Percentiles rank a stretch among this genome's conserved stretches.
Evolutionary conservation across 305 asterid genomes (phyloP).

Genomic region (Solanum aculeatissimum): DNA sequence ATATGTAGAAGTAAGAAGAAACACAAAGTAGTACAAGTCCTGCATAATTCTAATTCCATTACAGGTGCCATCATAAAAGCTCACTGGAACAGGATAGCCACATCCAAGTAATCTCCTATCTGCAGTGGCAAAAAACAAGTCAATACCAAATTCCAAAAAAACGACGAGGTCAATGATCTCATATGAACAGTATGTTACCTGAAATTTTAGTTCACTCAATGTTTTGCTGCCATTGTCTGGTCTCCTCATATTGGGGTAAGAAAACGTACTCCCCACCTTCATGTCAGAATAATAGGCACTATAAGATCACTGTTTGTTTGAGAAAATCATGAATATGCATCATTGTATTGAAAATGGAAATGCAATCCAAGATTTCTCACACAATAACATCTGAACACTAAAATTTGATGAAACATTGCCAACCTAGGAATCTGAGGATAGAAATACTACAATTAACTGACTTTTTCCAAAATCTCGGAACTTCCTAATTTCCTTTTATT

Average conservation of each 20-base stretch:
- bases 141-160: background rate
- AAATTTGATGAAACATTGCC: background rate
- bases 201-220: background rate
- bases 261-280: background rate
- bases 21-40: background rate
- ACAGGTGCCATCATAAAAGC: background rate
- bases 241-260: conserved; percentile 2
- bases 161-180: background rate
- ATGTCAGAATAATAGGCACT: background rate
- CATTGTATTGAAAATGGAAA: background rate
- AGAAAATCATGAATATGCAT: background rate
- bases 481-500: background rate
- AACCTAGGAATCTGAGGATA: background rate
- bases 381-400: background rate
- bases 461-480: background rate
- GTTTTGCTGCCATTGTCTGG: background rate
- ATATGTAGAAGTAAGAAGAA: background rate
- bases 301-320: background rate
- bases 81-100: background rate
- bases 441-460: background rate
- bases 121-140: background rate
- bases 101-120: conserved; percentile 1
- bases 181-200: background rate
- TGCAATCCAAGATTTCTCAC: background rate
- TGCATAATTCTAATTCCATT: background rate